Percentiles rank a stretch among this genome's conserved stretches.
Evolutionary conservation across 2,329 filamentous ascomycete genomes (phyloP).

Genomic region (Stylonectria norvegica): DNA sequence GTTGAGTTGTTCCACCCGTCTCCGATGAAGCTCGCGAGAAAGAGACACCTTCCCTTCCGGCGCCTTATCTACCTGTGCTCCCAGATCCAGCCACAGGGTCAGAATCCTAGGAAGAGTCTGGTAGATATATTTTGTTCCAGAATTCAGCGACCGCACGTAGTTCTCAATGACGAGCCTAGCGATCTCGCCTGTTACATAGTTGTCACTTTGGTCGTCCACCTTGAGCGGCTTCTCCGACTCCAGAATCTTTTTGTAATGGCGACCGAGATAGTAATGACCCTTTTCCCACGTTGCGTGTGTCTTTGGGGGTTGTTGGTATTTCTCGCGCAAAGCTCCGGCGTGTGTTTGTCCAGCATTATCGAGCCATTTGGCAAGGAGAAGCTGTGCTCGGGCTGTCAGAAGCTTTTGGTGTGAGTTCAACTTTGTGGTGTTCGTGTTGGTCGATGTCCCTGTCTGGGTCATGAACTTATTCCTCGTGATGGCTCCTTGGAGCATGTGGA

Average conservation of each 20-base stretch:
- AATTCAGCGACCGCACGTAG: conserved; percentile 80
- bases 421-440: conserved; percentile 32
- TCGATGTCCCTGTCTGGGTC: conserved; percentile 39
- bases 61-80: conserved; percentile 66
- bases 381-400: conserved; percentile 72
- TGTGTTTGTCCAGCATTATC: conserved; percentile 93
- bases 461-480: conserved; percentile 79
- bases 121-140: conserved; percentile 92
- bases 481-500: conserved; percentile 82
- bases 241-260: conserved; percentile 94
- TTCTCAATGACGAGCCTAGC: conserved; percentile 91
- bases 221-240: conserved; percentile 82
- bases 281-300: conserved; percentile 80
- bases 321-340: conserved; percentile 70
- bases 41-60: conserved; percentile 53
- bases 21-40: conserved; percentile 49
- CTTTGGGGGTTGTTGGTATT: conserved; percentile 79
- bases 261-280: conserved; percentile 92
- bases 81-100: conserved; percentile 92
- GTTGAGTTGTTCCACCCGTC: conserved; percentile 63
- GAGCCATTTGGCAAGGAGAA: conserved; percentile 94
- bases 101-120: conserved; percentile 89
- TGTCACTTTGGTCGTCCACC: conserved; percentile 71
- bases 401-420: conserved; percentile 53
- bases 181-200: conserved; percentile 75